phyloP scores from a whole-genome alignment of 208 protist species.

The Trypanosoma brucei region DNA sequence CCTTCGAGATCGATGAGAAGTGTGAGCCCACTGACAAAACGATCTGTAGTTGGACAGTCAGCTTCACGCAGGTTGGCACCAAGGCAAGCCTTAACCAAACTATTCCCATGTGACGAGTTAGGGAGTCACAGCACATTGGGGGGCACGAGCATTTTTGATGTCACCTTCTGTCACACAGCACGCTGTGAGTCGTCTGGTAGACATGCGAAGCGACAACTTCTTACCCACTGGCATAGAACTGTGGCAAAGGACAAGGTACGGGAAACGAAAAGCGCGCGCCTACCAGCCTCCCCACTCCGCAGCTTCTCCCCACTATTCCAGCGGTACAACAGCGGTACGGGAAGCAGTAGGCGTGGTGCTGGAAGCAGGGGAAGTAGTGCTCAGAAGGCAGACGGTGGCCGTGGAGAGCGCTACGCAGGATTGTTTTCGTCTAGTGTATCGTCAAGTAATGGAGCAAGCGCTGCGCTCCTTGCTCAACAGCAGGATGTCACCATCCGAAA shows the following conservation, averaged over 20 bases:
- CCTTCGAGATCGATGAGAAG: background rate
- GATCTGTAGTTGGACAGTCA: background rate
- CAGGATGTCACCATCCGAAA: conserved; percentile 29
- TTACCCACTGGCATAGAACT: background rate
- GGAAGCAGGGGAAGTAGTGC: background rate
- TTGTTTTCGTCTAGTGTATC: conserved; percentile 5
- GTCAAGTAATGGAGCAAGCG: conserved; percentile 11
- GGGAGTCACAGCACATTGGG: background rate
- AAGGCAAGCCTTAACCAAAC: background rate
- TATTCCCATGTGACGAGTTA: background rate
- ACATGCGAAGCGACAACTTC: background rate
- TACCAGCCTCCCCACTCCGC: background rate
- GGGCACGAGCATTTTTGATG: background rate
- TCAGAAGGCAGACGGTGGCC: background rate
- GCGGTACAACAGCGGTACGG: background rate
- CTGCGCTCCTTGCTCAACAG: conserved; percentile 15
- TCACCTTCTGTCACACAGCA: background rate
- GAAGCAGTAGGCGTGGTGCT: background rate
- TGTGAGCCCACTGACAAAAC: background rate
- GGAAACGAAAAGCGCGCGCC: conserved; percentile 2
- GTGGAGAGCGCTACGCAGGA: background rate
- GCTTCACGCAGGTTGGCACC: background rate
- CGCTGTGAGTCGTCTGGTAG: background rate
- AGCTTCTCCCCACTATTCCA: background rate
- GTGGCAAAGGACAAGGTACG: background rate